Evolutionary conservation across 257 asterid genomes (phyloP), one percentile per base, ranked within the genome.

Genomic region (Forsythia suspensa): DNA sequence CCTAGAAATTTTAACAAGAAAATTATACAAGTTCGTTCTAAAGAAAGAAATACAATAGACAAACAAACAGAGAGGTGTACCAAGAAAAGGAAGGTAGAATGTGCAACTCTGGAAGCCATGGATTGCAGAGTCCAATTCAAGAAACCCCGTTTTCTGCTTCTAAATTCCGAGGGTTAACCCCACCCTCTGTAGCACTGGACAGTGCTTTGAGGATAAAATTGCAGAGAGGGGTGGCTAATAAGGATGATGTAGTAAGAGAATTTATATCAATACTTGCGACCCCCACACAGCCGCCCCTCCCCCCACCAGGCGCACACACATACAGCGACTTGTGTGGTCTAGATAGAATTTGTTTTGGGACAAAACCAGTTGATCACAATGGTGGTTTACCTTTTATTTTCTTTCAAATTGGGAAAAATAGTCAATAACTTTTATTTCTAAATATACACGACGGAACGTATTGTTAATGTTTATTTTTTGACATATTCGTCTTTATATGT

Each of bases 101-200:
- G 84, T 68, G 92, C 91, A 80, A 92, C 85, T 65, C 90, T 85
- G 82, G 91, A 88, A 70, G 98, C 96, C 97, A 94, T 94, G 72
- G 38, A 52, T 73, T 21, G 73, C 57, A 52, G 74, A 77, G 61
- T 34, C 61, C 66, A 80, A 78, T 44, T 72, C 34, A 34, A 51
- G 76, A 79, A 38, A 51, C 77, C 81, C 71, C 71, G 65, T 78
- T 71, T 76, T 46, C 11, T 15, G 57, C 79, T 79, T 71, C 66
- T 73, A 65, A 0, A 59, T 21, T 59, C 37, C 15, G 37, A 57
- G 12, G 67, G 37, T 2, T 42, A 61, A 65, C 63, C 77, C 43
- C 83, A 70, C 52, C 57, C 77, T 4, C 38, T 16, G 76, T 70
- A 69, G 61, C 80, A 63, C 52, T 41, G 77, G 81, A 72, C 74